phyloP scores from a whole-genome alignment of 1,284 basidiomycete species.

The Athelia sp. region DNA sequence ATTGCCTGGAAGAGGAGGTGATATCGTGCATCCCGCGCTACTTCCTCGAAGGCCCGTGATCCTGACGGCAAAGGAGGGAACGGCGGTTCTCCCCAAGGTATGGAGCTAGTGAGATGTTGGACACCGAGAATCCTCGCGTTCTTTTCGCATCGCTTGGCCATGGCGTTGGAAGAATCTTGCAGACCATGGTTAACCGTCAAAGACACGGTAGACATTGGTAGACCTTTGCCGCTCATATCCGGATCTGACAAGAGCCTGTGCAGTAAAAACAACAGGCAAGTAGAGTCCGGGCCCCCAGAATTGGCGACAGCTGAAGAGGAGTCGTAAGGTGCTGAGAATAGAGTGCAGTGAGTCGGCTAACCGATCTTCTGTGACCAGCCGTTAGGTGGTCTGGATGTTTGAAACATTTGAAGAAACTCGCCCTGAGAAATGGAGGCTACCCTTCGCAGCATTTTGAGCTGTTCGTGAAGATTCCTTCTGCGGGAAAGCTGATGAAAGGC shows the following conservation, averaged over 20 bases:
- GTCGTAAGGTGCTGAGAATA: background rate
- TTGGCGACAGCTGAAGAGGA: slow-evolving; percentile 55
- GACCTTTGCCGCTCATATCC: background rate
- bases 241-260: slow-evolving; percentile 30
- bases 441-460: background rate
- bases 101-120: slow-evolving; percentile 35
- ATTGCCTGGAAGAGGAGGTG: slow-evolving; percentile 48
- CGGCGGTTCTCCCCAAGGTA: slow-evolving; percentile 52
- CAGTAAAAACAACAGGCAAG: slow-evolving; percentile 67
- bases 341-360: slow-evolving; percentile 10
- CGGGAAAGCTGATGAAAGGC: too few relatives aligned
- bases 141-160: slow-evolving; percentile 44
- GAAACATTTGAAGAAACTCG: slow-evolving; percentile 41
- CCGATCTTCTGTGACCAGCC: slow-evolving; percentile 40
- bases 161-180: slow-evolving; percentile 47
- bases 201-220: slow-evolving; percentile 41
- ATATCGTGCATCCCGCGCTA: slow-evolving; percentile 57
- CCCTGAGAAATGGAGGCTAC: slow-evolving; percentile 26
- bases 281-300: slow-evolving; percentile 78
- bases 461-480: too few relatives aligned
- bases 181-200: slow-evolving; percentile 64
- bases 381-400: slow-evolving; percentile 29
- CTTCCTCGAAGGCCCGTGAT: slow-evolving; percentile 40
- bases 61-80: slow-evolving; percentile 40
- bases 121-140: slow-evolving; percentile 42